A percentile compares a stretch with the other conserved stretches of the same genome.
Evolutionary conservation across 306 rosid genomes (phyloP).

Genomic region (Canavalia ensiformis): DNA sequence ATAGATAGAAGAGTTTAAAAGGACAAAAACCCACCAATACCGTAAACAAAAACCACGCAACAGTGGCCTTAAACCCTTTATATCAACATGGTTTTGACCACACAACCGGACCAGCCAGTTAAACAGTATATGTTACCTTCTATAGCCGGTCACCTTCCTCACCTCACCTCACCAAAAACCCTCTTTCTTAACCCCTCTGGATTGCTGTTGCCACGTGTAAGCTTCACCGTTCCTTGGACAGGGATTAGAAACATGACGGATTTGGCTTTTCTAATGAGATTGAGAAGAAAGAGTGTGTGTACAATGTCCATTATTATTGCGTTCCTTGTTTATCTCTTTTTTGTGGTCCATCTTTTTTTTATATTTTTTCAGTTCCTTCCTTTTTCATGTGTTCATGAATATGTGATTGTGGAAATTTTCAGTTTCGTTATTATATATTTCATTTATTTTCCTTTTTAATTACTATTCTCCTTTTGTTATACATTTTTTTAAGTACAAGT

Average conservation of each 20-base stretch:
- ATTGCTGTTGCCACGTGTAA: conserved; percentile 64
- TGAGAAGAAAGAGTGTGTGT: background rate
- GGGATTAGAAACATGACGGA: conserved; percentile 1
- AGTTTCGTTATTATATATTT: background rate
- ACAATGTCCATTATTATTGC: conserved; percentile 38
- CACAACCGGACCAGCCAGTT: conserved; percentile 68
- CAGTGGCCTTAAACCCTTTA: conserved; percentile 80
- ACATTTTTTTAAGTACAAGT: background rate
- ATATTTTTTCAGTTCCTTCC: background rate
- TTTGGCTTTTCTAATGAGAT: conserved; percentile 39
- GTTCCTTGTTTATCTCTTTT: conserved; percentile 41
- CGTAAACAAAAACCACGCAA: conserved; percentile 63
- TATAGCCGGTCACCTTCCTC: conserved; percentile 47
- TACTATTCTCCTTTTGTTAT: background rate
- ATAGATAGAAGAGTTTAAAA: conserved; percentile 42
- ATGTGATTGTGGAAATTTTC: conserved; percentile 3
- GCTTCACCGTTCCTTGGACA: conserved; percentile 35
- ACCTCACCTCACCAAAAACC: conserved; percentile 34
- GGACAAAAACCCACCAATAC: conserved; percentile 61
- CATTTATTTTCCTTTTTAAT: background rate
- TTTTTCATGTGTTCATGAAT: background rate
- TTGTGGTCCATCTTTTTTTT: conserved; percentile 47
- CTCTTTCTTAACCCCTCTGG: conserved; percentile 48
- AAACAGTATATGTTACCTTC: conserved; percentile 52
- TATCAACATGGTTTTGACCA: conserved; percentile 63